Conservation (phyloP, 257 asterid genomes). For the Solanum rostratum region DNA sequence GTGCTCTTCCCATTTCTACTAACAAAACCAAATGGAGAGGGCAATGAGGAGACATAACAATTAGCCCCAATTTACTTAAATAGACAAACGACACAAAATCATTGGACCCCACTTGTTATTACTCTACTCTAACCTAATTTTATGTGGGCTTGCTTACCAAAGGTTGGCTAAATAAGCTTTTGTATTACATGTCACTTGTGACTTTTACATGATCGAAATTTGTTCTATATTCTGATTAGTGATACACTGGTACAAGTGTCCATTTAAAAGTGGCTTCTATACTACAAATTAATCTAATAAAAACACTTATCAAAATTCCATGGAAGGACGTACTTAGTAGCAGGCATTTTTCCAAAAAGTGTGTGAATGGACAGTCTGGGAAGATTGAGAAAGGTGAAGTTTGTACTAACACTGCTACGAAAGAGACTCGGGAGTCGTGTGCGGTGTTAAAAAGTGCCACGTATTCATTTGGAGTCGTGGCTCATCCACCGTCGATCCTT, state of each 20-base stretch:
- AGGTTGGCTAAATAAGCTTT: not conserved
- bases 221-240: too few species aligned
- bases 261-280: too few species aligned
- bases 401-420: not conserved
- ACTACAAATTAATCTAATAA: too few species aligned
- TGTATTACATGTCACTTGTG: not conserved
- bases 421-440: not conserved
- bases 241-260: too few species aligned
- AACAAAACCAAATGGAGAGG: not conserved
- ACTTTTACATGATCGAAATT: too few species aligned
- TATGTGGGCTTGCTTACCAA: not conserved
- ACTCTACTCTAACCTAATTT: too few species aligned
- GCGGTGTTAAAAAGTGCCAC: conserved; percentile 48
- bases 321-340: too few species aligned
- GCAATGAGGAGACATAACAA: not conserved
- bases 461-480: conserved; percentile 45
- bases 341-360: too few species aligned
- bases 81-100: not conserved
- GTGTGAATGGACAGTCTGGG: too few species aligned
- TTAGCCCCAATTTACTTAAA: not conserved
- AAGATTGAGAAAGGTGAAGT: too few species aligned
- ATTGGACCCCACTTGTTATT: not conserved
- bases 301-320: too few species aligned
- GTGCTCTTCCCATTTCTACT: conserved; percentile 61
- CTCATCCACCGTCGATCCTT: conserved; percentile 21